Base-by-base conservation (phyloP, 306 rosid species). In the Cucumis hystrix region DNA sequence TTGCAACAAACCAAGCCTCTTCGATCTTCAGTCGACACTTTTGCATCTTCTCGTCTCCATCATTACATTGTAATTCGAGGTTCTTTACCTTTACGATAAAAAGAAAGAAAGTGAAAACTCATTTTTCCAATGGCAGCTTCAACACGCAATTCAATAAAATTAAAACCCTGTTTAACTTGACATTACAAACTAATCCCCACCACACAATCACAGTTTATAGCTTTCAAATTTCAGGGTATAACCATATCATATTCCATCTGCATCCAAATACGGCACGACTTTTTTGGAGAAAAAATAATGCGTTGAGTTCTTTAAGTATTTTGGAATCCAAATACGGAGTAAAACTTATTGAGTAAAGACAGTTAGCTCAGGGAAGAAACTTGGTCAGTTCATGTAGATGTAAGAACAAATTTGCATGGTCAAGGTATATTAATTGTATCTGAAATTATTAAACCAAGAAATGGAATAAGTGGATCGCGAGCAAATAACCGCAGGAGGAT, bases 1-100 rank as follows among this genome's bases (percentile, higher is more conserved):
- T 89, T 0, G 92, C 95, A 15, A 87, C 68, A 41, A 79, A 79
- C 93, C 89, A 87, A 78, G 87, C 89, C 79, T 90, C 91, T 80
- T 86, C 86, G 3, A 87, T 72, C 82, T 87, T 82, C 66, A 83
- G 78, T 55, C 82, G 91, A 81, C 86, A 86, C 77, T 86, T 87
- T 73, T 84, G 87, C 56, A 92, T 80, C 82, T 85, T 87, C 28
- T 80, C 78, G 79, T 80, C 79, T 78, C 87, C 83, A 70, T 79
- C 82, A 68, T 90, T 81, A 78, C 87, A 85, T 80, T 89, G 83
- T 63, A 83, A 79, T 84, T 92, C 91, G 20, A 92, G 94, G 70
- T 80, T 90, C 79, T 58, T 78, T 55, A 86, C 88, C 97, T 92
- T 76, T 43, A 65, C 41, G 81, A 75, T 68, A 54, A 10, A 77